phyloP scores from a whole-genome alignment of 164 flowering plant genomes.

The Aristolochia fimbriata region DNA sequence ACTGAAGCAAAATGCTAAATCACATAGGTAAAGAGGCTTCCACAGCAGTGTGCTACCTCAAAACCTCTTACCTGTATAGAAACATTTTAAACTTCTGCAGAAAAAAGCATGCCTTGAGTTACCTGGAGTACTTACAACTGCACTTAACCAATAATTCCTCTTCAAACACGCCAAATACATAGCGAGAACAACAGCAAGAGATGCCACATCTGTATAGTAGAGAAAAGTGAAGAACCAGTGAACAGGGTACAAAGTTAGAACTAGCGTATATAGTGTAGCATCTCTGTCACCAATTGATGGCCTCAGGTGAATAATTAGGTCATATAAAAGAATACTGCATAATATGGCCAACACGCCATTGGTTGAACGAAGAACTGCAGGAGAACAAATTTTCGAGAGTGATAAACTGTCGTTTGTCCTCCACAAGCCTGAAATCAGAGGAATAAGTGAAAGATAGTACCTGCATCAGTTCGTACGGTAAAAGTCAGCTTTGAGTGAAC shows the following conservation, averaged over 20 bases:
- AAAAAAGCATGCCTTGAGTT: no score
- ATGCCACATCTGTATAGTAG: conserved; percentile 92
- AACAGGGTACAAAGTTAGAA: conserved; percentile 67
- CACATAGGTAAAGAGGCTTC: no score
- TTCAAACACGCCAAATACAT: conserved; percentile 73
- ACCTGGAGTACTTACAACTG: conserved; percentile 44
- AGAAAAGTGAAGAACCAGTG: conserved; percentile 95
- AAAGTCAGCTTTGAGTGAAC: conserved; percentile 13
- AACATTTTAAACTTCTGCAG: no score
- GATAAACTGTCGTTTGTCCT: conserved; percentile 23
- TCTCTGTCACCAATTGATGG: conserved; percentile 52
- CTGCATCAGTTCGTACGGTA: conserved; percentile 44
- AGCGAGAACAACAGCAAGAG: conserved; percentile 68
- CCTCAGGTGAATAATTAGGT: conserved; percentile 44
- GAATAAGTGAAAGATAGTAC: conserved; percentile 86
- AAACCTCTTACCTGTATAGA: no score
- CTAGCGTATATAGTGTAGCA: conserved; percentile 49
- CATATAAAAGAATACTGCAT: conserved; percentile 62
- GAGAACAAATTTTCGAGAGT: conserved; percentile 49
- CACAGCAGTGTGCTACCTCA: no score
- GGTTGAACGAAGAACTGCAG: conserved; percentile 58
- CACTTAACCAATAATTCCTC: conserved; percentile 56
- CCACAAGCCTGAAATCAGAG: conserved; percentile 65
- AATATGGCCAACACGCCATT: conserved; percentile 62
- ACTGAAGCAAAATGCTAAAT: no score